Base-by-base conservation (phyloP, 1,284 basidiomycete genomes). In the Testicularia cyperi region DNA sequence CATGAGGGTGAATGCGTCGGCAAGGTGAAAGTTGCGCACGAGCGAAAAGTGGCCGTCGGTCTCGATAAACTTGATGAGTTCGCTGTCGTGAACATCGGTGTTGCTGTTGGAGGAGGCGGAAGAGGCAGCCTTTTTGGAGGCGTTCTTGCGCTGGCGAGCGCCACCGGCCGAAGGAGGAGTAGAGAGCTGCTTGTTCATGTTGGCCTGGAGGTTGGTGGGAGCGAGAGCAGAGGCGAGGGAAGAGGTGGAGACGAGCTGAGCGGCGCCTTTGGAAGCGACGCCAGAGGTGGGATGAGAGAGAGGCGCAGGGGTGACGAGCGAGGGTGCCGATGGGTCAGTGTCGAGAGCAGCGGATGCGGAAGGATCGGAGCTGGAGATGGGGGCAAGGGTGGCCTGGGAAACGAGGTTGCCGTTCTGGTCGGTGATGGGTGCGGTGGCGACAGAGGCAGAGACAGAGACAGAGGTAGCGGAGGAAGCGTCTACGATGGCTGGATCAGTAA, bases 1-100 rank as follows among this genome's bases (percentile, higher is more conserved):
- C 87, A 95, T 94, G 64, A 99, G 90, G n/a, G 94, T 99, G 72
- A 99, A 91, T 33, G 95, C 83, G 80, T 99, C 94, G 67, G 94
- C 94, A 25, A 98, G 84, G 48, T 92, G 90, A 77, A 99, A 98
- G 79, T 97, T 98, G 68, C 94, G 70, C 2, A 75, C 74, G 12
- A 75, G 64, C 19, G 65, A 69, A 37, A 75, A 75, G 38, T 75
- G 74, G n/a, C 74, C 74, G 21, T 64, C 56, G 5, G 72, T 74
- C 44, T 75, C 74, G 34, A 75, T 47, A 21, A 75, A 75, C 24
- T 64, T 61, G 58, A 65, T 53, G 34, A 75, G 51, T 32, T 71
- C 56, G 21, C 29, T 41, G 31, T 48, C 49, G 2, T 40, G 39
- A n/a, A n/a, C n/a, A n/a, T n/a, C n/a, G n/a, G n/a, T n/a, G n/a